phyloP scores from a whole-genome alignment of 2,329 filamentous ascomycete species.

The Colletotrichum scovillei region DNA sequence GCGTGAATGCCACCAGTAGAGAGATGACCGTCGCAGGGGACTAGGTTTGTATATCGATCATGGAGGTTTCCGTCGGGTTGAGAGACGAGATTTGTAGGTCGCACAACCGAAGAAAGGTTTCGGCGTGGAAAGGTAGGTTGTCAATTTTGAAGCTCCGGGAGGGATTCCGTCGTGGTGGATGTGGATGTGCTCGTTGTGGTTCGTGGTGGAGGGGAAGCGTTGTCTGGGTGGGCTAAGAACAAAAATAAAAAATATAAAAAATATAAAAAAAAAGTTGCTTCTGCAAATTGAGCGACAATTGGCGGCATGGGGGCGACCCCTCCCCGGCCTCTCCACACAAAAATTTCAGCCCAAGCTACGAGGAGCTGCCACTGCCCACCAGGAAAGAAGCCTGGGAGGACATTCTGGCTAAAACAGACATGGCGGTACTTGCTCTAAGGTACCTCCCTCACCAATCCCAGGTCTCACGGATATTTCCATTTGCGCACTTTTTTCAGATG shows the following conservation, averaged over 20 bases:
- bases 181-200: slow-evolving; percentile 23
- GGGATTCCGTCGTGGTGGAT: slow-evolving; percentile 23
- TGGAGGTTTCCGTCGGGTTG: neutral
- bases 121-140: neutral
- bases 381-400: neutral
- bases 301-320: slow-evolving; percentile 18
- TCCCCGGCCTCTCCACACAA: slow-evolving; percentile 2
- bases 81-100: neutral
- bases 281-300: slow-evolving; percentile 17
- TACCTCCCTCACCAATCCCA: neutral
- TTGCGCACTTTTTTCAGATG: neutral
- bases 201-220: slow-evolving; percentile 8
- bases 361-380: neutral
- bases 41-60: neutral
- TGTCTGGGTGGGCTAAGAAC: slow-evolving; percentile 5
- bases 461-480: neutral
- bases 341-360: slow-evolving; percentile 32
- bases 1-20: slow-evolving; percentile 13
- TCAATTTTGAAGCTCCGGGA: slow-evolving; percentile 28
- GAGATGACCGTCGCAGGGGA: slow-evolving; percentile 11
- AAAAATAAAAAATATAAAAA: slow-evolving; percentile 18
- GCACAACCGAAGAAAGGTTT: neutral
- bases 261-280: slow-evolving; percentile 31
- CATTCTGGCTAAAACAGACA: neutral
- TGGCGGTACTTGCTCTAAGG: neutral